Percentiles rank a stretch among this genome's conserved stretches.
phyloP scores from a whole-genome alignment of 176 grass and related monocot genomes.

The Eragrostis curvula region DNA sequence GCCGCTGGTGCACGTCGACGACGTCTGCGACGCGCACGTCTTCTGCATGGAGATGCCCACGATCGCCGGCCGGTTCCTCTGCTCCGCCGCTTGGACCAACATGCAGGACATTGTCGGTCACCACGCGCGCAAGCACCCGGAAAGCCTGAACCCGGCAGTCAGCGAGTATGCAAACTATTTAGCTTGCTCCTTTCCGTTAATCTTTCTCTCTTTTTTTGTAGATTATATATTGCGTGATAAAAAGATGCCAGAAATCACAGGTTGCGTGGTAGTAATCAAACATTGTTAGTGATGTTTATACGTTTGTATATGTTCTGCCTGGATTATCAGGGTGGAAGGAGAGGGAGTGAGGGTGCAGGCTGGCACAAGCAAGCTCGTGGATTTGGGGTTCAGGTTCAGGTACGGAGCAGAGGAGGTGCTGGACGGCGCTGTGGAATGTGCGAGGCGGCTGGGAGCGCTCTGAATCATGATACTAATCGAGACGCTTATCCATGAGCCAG shows the following conservation, averaged over 20 bases:
- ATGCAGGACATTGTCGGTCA: conserved; percentile 25
- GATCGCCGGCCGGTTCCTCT: conserved; percentile 45
- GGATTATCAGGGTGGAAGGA: conserved; percentile 28
- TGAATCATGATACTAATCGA: no score
- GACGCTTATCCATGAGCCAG: no score
- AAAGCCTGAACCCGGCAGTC: conserved; percentile 36
- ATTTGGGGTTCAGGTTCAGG: conserved; percentile 54
- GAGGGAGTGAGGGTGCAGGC: conserved; percentile 13
- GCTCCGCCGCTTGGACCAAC: conserved; percentile 12
- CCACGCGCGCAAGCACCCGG: conserved; percentile 26
- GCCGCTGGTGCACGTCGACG: conserved; percentile 53
- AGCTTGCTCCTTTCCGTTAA: background rate
- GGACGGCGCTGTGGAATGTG: conserved; percentile 40
- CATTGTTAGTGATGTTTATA: no score
- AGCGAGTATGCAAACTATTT: no score
- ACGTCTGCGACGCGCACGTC: conserved; percentile 55
- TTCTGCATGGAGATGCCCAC: conserved; percentile 46
- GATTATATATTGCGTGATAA: no score
- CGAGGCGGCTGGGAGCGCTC: conserved; percentile 46
- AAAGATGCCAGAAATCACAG: no score
- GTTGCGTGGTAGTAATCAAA: no score
- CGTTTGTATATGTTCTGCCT: background rate
- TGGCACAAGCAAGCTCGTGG: conserved; percentile 45
- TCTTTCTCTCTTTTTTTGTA: no score
- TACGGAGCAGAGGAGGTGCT: conserved; percentile 40